Evolutionary conservation across 495 filamentous ascomycete genomes (phyloP).

Genomic region (Tuber microsphaerosporum): DNA sequence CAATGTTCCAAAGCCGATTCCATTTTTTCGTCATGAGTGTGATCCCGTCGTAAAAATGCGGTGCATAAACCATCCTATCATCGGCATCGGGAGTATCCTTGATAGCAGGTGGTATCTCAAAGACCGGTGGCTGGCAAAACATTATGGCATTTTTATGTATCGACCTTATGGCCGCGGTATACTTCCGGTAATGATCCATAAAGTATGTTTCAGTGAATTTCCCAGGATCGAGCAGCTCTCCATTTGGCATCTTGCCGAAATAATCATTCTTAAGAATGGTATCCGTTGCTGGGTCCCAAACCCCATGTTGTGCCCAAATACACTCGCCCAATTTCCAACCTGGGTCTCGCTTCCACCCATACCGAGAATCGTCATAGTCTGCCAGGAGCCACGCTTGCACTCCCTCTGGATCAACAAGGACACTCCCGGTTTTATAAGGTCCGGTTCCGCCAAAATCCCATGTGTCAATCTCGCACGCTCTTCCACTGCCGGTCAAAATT

Average conservation of each 20-base stretch:
- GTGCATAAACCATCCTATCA: conserved; percentile 80
- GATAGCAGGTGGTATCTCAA: conserved; percentile 82
- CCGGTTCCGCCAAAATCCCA: conserved; percentile 93
- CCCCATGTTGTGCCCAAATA: conserved; percentile 91
- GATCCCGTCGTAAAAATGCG: conserved; percentile 94
- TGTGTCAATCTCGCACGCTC: conserved; percentile 78
- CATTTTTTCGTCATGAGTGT: conserved; percentile 97
- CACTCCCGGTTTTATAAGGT: conserved; percentile 75
- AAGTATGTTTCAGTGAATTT: conserved; percentile 85
- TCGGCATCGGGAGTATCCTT: conserved; percentile 87
- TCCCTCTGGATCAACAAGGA: conserved; percentile 81
- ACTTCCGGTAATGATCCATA: conserved; percentile 72
- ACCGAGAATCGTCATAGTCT: conserved; percentile 73
- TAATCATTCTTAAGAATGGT: conserved; percentile 77
- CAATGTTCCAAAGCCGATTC: conserved; percentile 94
- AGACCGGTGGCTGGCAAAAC: conserved; percentile 83
- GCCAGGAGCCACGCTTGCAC: conserved; percentile 73
- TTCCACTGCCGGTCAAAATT: conserved; percentile 79
- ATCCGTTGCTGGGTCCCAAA: conserved; percentile 82
- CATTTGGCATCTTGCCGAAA: conserved; percentile 71
- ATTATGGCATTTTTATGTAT: conserved; percentile 75
- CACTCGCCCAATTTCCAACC: conserved; percentile 89
- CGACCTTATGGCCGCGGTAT: conserved; percentile 62
- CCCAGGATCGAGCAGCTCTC: conserved; percentile 66
- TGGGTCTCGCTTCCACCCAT: conserved; percentile 82